Evolutionary conservation across 768 basidiomycete genomes (phyloP).

Genomic region (Pleurotus djamor): DNA sequence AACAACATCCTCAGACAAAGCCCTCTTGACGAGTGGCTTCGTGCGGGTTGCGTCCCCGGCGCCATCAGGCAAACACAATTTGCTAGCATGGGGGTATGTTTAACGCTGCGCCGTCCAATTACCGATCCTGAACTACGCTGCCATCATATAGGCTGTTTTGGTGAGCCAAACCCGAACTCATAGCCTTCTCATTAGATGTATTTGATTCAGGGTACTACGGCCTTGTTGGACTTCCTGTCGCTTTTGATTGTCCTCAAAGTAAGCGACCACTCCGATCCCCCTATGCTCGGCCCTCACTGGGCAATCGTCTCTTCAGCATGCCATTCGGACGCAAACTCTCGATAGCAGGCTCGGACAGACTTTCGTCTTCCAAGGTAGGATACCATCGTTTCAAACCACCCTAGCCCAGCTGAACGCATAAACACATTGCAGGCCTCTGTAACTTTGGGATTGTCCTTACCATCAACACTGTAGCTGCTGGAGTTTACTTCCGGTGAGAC

Average conservation of each 20-base stretch:
- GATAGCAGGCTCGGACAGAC: constrained; percentile 17
- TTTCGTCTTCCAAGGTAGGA: constrained; percentile 18
- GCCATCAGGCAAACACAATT: neutral
- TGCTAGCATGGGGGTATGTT: constrained; percentile 7
- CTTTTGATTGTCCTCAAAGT: constrained; percentile 14
- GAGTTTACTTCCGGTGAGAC: constrained; percentile 14
- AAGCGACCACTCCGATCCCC: neutral
- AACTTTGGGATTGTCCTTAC: constrained; percentile 15
- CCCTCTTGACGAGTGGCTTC: neutral
- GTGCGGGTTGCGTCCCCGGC: neutral
- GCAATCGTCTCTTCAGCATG: no score
- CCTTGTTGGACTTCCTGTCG: constrained; percentile 16
- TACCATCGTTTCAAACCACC: neutral
- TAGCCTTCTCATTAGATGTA: neutral
- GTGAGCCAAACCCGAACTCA: neutral
- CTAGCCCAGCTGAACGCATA: no score
- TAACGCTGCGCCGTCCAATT: neutral
- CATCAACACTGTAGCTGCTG: constrained; percentile 13
- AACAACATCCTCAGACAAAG: constrained; percentile 8
- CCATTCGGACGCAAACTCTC: constrained; percentile 15
- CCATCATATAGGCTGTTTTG: neutral
- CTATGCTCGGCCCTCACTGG: no score
- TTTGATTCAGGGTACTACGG: constrained; percentile 11
- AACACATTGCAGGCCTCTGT: constrained; percentile 14
- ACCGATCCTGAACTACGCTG: neutral